Evolutionary conservation across 306 rosid genomes (phyloP).

Genomic region (Prunus armeniaca): DNA sequence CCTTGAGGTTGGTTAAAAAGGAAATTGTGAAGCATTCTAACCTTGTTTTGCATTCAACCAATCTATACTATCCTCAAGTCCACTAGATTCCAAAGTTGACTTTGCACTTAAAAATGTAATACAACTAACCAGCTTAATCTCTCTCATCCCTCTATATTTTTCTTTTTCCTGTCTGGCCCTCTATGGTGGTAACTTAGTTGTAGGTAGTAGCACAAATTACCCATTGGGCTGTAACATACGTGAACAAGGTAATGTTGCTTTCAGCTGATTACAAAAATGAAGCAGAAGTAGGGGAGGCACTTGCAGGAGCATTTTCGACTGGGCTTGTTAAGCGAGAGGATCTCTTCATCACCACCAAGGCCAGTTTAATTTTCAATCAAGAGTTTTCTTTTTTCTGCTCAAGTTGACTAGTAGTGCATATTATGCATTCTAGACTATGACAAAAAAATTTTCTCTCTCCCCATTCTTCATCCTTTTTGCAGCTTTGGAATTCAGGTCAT

Average conservation of each 20-base stretch:
- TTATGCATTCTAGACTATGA: background rate
- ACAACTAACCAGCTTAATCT: background rate
- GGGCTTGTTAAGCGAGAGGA: constrained; percentile 79
- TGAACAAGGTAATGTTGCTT: constrained; percentile 27
- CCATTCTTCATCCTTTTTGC: constrained; percentile 25
- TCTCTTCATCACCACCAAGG: constrained; percentile 81
- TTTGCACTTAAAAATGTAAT: background rate
- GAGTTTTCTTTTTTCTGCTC: constrained; percentile 1
- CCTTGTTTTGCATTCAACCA: background rate
- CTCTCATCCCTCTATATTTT: background rate
- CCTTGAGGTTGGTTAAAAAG: background rate
- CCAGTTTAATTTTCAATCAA: constrained; percentile 8
- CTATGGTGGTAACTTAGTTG: background rate
- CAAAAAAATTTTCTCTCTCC: background rate
- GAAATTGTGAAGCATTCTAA: background rate
- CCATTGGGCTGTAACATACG: background rate
- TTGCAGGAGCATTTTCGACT: constrained; percentile 56
- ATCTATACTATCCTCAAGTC: no score
- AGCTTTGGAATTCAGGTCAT: constrained; percentile 99
- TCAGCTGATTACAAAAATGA: constrained; percentile 77
- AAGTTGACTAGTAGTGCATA: background rate
- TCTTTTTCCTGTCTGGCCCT: background rate
- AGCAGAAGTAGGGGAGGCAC: constrained; percentile 73
- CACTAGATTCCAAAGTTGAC: no score
- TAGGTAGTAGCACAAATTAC: background rate